phyloP scores from a whole-genome alignment of 2,329 filamentous ascomycete species.

The Pseudogymnoascus sp. region DNA sequence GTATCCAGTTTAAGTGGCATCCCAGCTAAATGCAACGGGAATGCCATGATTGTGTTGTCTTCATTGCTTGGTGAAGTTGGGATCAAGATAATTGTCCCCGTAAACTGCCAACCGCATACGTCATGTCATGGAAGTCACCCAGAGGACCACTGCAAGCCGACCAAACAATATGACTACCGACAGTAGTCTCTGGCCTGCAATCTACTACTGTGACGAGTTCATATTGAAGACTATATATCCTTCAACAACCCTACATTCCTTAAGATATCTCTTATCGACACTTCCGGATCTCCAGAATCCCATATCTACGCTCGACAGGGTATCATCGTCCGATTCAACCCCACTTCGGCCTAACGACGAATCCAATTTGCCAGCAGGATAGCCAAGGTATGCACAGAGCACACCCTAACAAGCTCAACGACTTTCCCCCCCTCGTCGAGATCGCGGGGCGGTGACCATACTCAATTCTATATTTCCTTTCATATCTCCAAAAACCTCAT shows the following conservation, averaged over 20 bases:
- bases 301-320: neutral
- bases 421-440: neutral
- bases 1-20: neutral
- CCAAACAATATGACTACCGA: neutral
- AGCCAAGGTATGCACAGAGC: constrained; percentile 8
- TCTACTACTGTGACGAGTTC: neutral
- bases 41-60: neutral
- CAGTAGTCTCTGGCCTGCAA: neutral
- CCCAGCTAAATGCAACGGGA: neutral
- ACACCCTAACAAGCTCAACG: constrained; percentile 2
- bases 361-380: constrained; percentile 8
- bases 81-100: neutral
- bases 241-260: neutral
- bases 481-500: neutral
- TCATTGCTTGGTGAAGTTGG: neutral
- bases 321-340: neutral
- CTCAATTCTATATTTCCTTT: neutral
- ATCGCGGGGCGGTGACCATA: constrained; percentile 8
- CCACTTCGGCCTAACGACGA: neutral
- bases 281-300: neutral
- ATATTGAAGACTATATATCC: neutral
- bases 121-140: neutral
- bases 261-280: neutral
- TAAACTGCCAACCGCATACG: neutral
- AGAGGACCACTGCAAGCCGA: neutral